phyloP scores from a whole-genome alignment of 1,284 basidiomycete genomes.

The Ustilago loliicola region DNA sequence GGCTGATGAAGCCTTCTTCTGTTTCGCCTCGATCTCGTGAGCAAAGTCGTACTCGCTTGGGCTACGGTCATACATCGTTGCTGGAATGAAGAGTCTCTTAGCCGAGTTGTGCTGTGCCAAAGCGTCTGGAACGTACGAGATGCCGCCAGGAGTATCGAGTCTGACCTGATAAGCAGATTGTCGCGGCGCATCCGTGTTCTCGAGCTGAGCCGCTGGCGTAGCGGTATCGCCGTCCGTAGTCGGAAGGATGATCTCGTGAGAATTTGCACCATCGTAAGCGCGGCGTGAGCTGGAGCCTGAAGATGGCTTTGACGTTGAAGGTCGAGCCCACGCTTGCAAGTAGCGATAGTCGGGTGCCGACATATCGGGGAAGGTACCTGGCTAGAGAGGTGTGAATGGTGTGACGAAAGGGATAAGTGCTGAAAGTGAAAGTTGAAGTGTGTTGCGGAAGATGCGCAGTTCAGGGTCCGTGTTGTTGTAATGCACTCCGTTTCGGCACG shows the following conservation, averaged over 20 bases:
- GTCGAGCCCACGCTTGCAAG: slow-evolving; percentile 54
- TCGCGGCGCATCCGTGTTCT: slow-evolving; percentile 19
- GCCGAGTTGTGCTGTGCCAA: slow-evolving; percentile 59
- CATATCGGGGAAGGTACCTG: slow-evolving; percentile 8
- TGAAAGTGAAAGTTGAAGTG: background rate
- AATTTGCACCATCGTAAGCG: slow-evolving; percentile 20
- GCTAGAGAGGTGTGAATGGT: background rate
- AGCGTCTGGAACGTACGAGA: slow-evolving; percentile 64
- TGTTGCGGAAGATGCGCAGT: background rate
- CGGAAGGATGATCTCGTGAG: slow-evolving; percentile 40
- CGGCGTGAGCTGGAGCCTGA: slow-evolving; percentile 20
- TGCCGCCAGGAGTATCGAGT: slow-evolving; percentile 65
- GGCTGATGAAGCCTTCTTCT: background rate
- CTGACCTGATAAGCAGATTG: slow-evolving; percentile 54
- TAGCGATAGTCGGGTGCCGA: slow-evolving; percentile 57
- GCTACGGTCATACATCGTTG: slow-evolving; percentile 31
- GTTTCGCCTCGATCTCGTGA: slow-evolving; percentile 39
- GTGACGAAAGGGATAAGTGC: background rate
- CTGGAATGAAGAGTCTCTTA: slow-evolving; percentile 63
- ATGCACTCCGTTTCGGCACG: background rate
- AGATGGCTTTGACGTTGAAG: slow-evolving; percentile 27
- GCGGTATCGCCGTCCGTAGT: slow-evolving; percentile 34
- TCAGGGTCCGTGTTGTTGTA: slow-evolving; percentile 5
- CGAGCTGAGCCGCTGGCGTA: slow-evolving; percentile 10
- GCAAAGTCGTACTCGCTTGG: slow-evolving; percentile 51